A percentile compares a stretch with the other conserved stretches of the same genome.
Conservation (phyloP, 805 yeast genomes). For the Saturnispora gosingensis region DNA sequence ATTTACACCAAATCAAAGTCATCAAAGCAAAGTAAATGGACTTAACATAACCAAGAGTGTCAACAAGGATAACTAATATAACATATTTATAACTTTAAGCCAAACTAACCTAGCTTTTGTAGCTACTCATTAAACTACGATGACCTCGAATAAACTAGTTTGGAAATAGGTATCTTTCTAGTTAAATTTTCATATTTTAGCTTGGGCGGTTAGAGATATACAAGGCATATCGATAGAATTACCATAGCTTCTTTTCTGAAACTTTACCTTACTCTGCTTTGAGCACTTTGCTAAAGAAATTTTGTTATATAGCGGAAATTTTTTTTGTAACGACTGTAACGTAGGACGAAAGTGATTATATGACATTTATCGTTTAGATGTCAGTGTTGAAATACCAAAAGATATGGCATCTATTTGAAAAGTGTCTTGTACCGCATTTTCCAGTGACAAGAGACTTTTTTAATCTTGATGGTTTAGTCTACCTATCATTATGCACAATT, state of each 20-base stretch:
- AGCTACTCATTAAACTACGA: not conserved
- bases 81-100: not conserved
- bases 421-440: slow-evolving; percentile 1
- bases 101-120: not conserved
- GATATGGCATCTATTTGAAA: not conserved
- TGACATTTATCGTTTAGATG: not conserved
- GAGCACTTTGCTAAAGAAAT: not conserved
- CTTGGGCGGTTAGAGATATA: not conserved
- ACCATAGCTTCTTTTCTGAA: not conserved
- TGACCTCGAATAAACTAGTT: not conserved
- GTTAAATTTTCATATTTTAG: not conserved
- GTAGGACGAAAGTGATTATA: not conserved
- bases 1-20: slow-evolving; percentile 55
- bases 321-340: not conserved
- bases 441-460: slow-evolving; percentile 3
- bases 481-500: slow-evolving; percentile 6
- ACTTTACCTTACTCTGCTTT: not conserved
- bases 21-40: slow-evolving; percentile 61
- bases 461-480: slow-evolving; percentile 12
- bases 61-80: slow-evolving; percentile 30
- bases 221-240: no score
- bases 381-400: not conserved
- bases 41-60: slow-evolving; percentile 57
- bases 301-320: not conserved
- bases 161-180: not conserved